A percentile compares a stretch with the other conserved stretches of the same genome.
phyloP scores from a whole-genome alignment of 169 alveolate species.

The Plasmodium inui region DNA sequence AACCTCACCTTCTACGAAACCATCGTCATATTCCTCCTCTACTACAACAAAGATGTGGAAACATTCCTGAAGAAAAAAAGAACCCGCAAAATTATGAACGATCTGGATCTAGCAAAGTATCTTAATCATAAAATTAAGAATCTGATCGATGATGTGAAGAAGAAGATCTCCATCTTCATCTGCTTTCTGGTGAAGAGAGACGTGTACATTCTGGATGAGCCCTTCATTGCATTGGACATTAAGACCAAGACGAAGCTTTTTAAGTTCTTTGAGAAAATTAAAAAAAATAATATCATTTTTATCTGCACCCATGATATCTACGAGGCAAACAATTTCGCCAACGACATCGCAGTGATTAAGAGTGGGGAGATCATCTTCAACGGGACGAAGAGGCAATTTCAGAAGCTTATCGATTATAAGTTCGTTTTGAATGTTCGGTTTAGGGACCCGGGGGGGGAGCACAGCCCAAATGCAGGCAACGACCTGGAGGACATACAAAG shows the following conservation, averaged over 20 bases:
- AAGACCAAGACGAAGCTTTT: constrained; percentile 55
- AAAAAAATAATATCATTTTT: constrained; percentile 62
- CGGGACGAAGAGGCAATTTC: constrained; percentile 23
- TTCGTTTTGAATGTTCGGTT: constrained; percentile 38
- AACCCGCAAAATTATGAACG: constrained; percentile 30
- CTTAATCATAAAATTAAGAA: constrained; percentile 32
- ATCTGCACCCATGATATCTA: constrained; percentile 73
- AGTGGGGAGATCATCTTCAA: constrained; percentile 47
- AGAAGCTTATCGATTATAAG: constrained; percentile 33
- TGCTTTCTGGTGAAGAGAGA: constrained; percentile 68
- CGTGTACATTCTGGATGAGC: constrained; percentile 65
- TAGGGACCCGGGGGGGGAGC: background rate
- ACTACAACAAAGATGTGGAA: constrained; percentile 54
- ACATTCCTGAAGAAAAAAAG: constrained; percentile 54
- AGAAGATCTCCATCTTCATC: constrained; percentile 60
- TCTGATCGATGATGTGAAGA: constrained; percentile 64
- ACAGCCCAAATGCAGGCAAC: too few relatives aligned
- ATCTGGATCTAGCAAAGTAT: constrained; percentile 28
- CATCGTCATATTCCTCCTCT: constrained; percentile 39
- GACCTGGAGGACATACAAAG: background rate
- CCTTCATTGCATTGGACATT: constrained; percentile 64
- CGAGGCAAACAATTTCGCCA: constrained; percentile 65
- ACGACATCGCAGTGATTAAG: constrained; percentile 62
- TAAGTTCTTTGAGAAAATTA: constrained; percentile 63
- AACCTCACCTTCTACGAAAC: constrained; percentile 60